Evolutionary conservation across 305 asterid species (phyloP), one percentile per base, ranked within the genome.

Genomic region (Solanum chacoense): DNA sequence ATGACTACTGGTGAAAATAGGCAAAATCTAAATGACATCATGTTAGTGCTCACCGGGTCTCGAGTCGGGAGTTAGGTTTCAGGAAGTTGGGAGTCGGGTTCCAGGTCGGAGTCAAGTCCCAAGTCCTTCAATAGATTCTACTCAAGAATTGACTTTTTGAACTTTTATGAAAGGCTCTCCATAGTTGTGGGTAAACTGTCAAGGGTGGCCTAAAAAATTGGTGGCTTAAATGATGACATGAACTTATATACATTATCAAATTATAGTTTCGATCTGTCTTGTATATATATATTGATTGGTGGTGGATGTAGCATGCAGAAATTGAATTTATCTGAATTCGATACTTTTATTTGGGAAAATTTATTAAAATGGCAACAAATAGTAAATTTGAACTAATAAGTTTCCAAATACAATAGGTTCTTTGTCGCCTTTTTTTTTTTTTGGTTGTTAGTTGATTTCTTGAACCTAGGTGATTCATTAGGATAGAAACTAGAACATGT

Each of bases 1-100:
- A 16, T 75, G 91, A 77, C 65, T 31, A 87, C 86, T 90, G 42
- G 90, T 91, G 87, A 90, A 29, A 69, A 45, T 45, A 45, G 59
- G 59, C 18, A 50, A 50, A 50, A 42, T 42, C 55, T 42, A 42
- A 42, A 42, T 42, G 55, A 42, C 55, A 42, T 42, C 55, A 42
- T 42, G 55, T 42, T 42, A 12, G 18, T 42, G 55, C 55, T 42
- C 55, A 42, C 55, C 18, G 55, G 55, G 55, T 42, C 55, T 42
- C 55, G 55, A 42, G 45, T 40, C 6, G 50, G 45, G 45, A 40
- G 50, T 42, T 42, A 42, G 55, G 55, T 42, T 1, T 42, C 55
- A 42, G 6, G 50, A 42, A 42, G 55, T 42, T 42, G 55, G 55
- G 55, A 42, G 55, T 42, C 18, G 7, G 55, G 6, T 42, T 42